Evolutionary conservation across 371 early-diverging fungal genomes (phyloP), one percentile per base, ranked within the genome.

Genomic region (Mortierella polycephala): DNA sequence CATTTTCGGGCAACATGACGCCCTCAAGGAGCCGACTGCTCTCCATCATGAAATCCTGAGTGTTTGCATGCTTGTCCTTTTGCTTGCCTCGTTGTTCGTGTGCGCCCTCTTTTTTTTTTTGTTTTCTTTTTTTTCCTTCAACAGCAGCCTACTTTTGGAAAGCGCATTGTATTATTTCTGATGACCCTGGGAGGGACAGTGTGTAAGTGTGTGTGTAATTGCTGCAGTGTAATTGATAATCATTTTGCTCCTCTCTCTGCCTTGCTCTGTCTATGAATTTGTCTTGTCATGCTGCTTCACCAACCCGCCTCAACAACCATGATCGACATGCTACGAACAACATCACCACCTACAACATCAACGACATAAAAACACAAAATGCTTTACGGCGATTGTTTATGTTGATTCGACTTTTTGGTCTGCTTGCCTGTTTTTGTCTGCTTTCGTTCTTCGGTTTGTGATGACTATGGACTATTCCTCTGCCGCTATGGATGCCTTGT

Each of bases 221-320:
- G 61, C 23, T 57, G 37, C n/a, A 39, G 57, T 64, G 65, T 59
- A 75, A 75, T 69, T 69, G 69, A 75, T 75, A 67, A 65, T 67
- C 42, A 40, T 70, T 55, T 56, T 66, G 23, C 44, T 51, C 57
- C 55, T 60, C 44, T 62, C 42, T 58, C 49, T 62, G 56, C 30
- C 39, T 49, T 55, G 16, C 13, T n/a, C 40, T 21, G 16, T 40
- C 62, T 51, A n/a, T 50, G 65, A 58, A 55, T 21, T 60, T 42
- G 56, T 52, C 52, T 57, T 47, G 21, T 61, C 41, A 14, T 49
- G 30, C 42, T 30, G 30, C 52, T 41, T 18, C 37, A 21, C 30
- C 23, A 53, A 18, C n/a, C 13, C 18, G 20, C 16, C 9, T 20
- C 16, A 51, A 51, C 14, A 51, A 51, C 10, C n/a, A n/a, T 53